These are phyloP conservation scores for Fusarium sp. DNA, from an alignment of 2,329 filamentous ascomycete genomes.

Conservation along the genomic window DNA sequence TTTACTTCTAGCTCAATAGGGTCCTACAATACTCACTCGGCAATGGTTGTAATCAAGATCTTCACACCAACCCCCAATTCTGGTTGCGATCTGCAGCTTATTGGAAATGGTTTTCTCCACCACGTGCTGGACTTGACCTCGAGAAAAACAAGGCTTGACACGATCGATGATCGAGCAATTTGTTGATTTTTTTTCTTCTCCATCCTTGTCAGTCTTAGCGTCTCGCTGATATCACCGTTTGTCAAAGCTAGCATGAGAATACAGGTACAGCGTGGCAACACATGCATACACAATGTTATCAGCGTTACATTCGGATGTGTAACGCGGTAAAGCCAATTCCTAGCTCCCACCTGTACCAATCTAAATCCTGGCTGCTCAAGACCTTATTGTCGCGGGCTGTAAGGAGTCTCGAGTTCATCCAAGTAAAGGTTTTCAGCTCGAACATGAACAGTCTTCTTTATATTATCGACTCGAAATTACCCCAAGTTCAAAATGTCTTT, in stretches of 20 bases:
- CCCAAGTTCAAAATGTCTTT: not conserved
- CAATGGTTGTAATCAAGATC: not conserved
- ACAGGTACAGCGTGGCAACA: constrained; percentile 34
- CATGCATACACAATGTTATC: constrained; percentile 10
- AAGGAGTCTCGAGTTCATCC: constrained; percentile 4
- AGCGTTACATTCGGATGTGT: constrained; percentile 29
- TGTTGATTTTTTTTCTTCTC: constrained; percentile 3
- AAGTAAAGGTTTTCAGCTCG: not conserved
- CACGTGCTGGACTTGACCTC: constrained; percentile 26
- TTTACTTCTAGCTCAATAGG: not conserved
- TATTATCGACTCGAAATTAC: not conserved
- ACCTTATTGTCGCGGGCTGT: constrained; percentile 3
- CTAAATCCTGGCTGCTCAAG: not conserved
- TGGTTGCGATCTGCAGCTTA: constrained; percentile 1
- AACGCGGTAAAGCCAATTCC: constrained; percentile 26
- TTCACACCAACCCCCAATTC: constrained; percentile 7
- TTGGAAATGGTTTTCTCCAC: constrained; percentile 16
- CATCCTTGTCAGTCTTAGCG: constrained; percentile 16
- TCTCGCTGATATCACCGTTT: constrained; percentile 16
- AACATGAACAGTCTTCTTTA: not conserved
- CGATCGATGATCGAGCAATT: constrained; percentile 28
- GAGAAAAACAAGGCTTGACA: constrained; percentile 9
- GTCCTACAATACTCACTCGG: not conserved
- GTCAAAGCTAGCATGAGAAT: constrained; percentile 14
- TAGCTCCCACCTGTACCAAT: constrained; percentile 5